Percentiles rank a stretch among this genome's conserved stretches.
Evolutionary conservation across 2,329 filamentous ascomycete genomes (phyloP).

Genomic region (Penicillium brasilianum): DNA sequence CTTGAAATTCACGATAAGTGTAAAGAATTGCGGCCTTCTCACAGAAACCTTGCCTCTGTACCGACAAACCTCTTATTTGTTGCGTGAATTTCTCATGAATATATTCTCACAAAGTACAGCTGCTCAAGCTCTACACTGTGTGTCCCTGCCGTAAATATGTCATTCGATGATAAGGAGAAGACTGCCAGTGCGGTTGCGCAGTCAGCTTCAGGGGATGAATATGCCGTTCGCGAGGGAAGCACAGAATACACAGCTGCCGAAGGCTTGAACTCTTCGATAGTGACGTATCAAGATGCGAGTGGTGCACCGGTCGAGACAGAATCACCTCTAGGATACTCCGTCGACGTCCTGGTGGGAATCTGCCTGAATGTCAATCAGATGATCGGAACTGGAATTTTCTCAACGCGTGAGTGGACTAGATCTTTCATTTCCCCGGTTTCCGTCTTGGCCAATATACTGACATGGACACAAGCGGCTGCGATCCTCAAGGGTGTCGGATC

Average conservation of each 20-base stretch:
- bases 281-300: conserved; percentile 64
- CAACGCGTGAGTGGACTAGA: conserved; percentile 58
- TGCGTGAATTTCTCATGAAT: no score
- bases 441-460: not conserved
- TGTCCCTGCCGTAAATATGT: not conserved
- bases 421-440: not conserved
- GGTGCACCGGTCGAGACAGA: conserved; percentile 65
- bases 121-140: not conserved
- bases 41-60: not conserved
- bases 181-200: not conserved
- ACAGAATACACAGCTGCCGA: conserved; percentile 15
- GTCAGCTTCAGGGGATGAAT: not conserved
- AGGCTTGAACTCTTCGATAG: conserved; percentile 52
- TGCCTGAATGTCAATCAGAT: conserved; percentile 67
- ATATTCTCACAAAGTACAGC: not conserved
- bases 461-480: conserved; percentile 52
- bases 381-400: conserved; percentile 69
- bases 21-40: no score
- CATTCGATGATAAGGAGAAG: conserved; percentile 1
- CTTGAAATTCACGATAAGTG: not conserved
- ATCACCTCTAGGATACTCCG: conserved; percentile 65
- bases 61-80: no score
- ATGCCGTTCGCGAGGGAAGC: conserved; percentile 4
- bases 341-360: conserved; percentile 61
- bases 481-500: conserved; percentile 67